Percentiles rank a stretch among this genome's conserved stretches.
Evolutionary conservation across 2,329 filamentous ascomycete genomes (phyloP).

Genomic region (Phialophora macrospora): DNA sequence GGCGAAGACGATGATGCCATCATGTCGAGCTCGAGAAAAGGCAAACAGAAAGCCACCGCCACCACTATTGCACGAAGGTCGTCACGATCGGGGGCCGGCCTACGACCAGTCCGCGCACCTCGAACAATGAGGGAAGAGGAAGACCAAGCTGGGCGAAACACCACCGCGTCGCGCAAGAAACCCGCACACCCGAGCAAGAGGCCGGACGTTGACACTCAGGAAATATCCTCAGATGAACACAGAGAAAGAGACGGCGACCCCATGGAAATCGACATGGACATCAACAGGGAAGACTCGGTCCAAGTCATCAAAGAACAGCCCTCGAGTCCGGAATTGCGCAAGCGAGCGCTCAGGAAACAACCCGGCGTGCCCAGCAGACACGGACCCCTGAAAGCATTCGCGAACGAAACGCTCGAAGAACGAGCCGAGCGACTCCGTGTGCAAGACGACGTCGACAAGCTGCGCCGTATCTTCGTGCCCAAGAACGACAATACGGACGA

Average conservation of each 20-base stretch:
- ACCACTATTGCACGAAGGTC: conserved; percentile 44
- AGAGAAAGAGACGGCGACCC: conserved; percentile 40
- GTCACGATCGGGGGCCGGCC: conserved; percentile 42
- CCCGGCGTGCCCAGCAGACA: conserved; percentile 4
- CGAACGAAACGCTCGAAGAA: conserved; percentile 38
- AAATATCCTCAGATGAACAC: conserved; percentile 26
- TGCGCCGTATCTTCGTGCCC: conserved; percentile 26
- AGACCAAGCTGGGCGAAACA: conserved; percentile 7
- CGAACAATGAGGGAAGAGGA: conserved; percentile 22
- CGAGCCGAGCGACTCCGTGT: conserved; percentile 40
- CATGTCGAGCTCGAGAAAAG: conserved; percentile 46
- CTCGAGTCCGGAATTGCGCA: conserved; percentile 49
- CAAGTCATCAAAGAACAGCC: conserved; percentile 41
- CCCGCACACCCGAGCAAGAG: conserved; percentile 6
- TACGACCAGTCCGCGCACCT: conserved; percentile 32
- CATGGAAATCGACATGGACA: conserved; percentile 2
- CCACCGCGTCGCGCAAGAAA: conserved; percentile 7
- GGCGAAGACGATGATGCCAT: conserved; percentile 45
- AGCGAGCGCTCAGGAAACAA: conserved; percentile 48
- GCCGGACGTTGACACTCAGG: conserved; percentile 21
- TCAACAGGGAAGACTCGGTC: conserved; percentile 29
- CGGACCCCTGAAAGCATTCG: conserved; percentile 17
- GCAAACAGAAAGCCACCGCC: conserved; percentile 52
- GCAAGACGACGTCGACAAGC: conserved; percentile 39
- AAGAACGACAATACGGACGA: conserved; percentile 21